Conservation (phyloP, 2,329 filamentous ascomycete genomes). For the Annulohypoxylon truncatum region DNA sequence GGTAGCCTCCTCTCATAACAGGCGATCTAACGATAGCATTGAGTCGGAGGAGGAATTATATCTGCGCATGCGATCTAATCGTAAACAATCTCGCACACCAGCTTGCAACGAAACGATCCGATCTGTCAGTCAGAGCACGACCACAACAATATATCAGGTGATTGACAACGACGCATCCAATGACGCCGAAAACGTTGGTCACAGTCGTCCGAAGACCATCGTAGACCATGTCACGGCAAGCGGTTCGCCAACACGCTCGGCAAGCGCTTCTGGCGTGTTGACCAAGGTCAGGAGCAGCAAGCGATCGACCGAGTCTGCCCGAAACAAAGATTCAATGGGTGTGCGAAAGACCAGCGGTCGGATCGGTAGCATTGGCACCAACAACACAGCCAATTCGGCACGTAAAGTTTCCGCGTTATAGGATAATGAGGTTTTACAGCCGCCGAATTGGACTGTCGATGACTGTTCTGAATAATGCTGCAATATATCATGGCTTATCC, state of each 20-base stretch:
- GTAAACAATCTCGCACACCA: constrained; percentile 73
- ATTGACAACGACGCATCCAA: constrained; percentile 76
- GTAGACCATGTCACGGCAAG: constrained; percentile 65
- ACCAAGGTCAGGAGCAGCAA: constrained; percentile 74
- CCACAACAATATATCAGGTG: constrained; percentile 73
- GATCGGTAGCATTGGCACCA: constrained; percentile 67
- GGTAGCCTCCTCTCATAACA: constrained; percentile 70
- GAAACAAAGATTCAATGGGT: constrained; percentile 63
- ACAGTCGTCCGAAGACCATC: constrained; percentile 66
- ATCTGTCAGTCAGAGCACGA: constrained; percentile 80
- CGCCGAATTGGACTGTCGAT: constrained; percentile 29
- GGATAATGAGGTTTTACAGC: constrained; percentile 38
- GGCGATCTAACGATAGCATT: constrained; percentile 65
- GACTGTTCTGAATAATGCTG: constrained; percentile 38
- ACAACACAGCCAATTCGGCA: constrained; percentile 58
- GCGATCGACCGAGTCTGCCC: constrained; percentile 63
- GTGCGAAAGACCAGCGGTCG: constrained; percentile 75
- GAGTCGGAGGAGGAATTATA: constrained; percentile 88
- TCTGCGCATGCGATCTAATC: constrained; percentile 76
- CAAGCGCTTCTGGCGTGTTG: constrained; percentile 66
- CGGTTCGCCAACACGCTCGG: constrained; percentile 59
- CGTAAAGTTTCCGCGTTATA: constrained; percentile 66
- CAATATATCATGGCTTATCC: constrained; percentile 42
- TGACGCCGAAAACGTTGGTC: constrained; percentile 77
- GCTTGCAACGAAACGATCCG: constrained; percentile 71